Conservation (phyloP, 768 basidiomycete species). For the Pholiota molesta region DNA sequence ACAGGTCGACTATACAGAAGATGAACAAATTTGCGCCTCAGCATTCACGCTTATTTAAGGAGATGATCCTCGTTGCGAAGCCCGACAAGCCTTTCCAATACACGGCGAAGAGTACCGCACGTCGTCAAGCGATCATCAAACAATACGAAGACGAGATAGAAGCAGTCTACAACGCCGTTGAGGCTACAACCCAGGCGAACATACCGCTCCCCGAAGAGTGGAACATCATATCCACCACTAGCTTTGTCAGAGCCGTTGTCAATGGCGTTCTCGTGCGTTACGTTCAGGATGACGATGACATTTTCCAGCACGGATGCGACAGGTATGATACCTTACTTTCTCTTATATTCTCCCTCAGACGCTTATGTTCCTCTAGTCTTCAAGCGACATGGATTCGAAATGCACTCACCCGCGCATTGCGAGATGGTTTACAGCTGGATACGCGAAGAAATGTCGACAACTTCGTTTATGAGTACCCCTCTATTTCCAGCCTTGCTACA, state of each 20-base stretch:
- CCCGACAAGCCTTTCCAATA: constrained; percentile 44
- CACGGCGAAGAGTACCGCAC: constrained; percentile 43
- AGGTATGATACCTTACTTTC: background rate
- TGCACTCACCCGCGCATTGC: constrained; percentile 5
- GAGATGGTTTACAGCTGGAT: constrained; percentile 4
- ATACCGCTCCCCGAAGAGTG: constrained; percentile 9
- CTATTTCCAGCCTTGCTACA: constrained; percentile 1
- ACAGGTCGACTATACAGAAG: constrained; percentile 42
- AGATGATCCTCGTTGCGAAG: constrained; percentile 47
- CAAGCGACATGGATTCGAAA: constrained; percentile 18
- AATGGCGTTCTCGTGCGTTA: constrained; percentile 6
- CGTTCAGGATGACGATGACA: constrained; percentile 6
- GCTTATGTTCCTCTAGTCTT: background rate
- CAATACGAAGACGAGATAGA: constrained; percentile 46
- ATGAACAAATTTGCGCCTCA: constrained; percentile 44
- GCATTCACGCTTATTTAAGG: constrained; percentile 49
- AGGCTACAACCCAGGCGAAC: constrained; percentile 19
- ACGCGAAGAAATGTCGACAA: constrained; percentile 7
- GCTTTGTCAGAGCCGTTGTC: constrained; percentile 11
- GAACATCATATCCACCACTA: background rate
- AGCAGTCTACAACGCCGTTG: constrained; percentile 9
- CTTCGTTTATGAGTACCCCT: constrained; percentile 14
- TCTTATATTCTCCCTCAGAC: background rate
- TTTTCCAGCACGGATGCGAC: constrained; percentile 15
- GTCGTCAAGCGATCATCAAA: constrained; percentile 38